Percentiles rank a stretch among this genome's conserved stretches.
Evolutionary conservation across 495 filamentous ascomycete species (phyloP).

Genomic region (Aspergillus funiculosus): DNA sequence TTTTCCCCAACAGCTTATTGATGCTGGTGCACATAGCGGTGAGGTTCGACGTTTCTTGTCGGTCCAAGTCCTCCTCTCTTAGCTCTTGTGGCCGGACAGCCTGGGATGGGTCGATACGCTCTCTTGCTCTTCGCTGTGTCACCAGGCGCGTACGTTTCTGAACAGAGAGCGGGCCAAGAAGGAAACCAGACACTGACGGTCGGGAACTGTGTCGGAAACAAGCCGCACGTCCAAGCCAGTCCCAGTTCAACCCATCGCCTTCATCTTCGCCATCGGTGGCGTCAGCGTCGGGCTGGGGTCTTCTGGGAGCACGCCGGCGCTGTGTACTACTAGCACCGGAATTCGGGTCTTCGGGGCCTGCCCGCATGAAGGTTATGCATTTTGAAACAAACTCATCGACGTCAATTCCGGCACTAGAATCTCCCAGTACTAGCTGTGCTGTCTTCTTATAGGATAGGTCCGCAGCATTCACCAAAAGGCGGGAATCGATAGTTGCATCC

Average conservation of each 20-base stretch:
- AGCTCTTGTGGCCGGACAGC: constrained; percentile 69
- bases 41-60: constrained; percentile 67
- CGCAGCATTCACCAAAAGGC: constrained; percentile 68
- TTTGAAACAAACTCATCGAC: constrained; percentile 92
- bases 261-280: constrained; percentile 58
- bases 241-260: constrained; percentile 80
- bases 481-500: constrained; percentile 89
- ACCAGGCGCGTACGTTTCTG: constrained; percentile 71
- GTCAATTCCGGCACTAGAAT: constrained; percentile 66
- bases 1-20: constrained; percentile 38
- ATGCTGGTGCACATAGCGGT: constrained; percentile 64
- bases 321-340: constrained; percentile 22
- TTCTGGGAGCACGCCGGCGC: constrained; percentile 26
- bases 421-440: constrained; percentile 62
- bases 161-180: constrained; percentile 83
- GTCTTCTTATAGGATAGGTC: constrained; percentile 74
- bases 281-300: constrained; percentile 35
- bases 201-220: constrained; percentile 66
- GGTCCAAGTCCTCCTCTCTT: constrained; percentile 60
- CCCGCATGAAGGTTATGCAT: constrained; percentile 80
- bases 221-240: constrained; percentile 68
- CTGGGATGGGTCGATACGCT: constrained; percentile 56
- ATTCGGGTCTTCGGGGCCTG: constrained; percentile 36
- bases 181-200: constrained; percentile 73
- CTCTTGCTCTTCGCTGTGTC: constrained; percentile 58